phyloP scores from a whole-genome alignment of 345 rosid genomes.

The Mercurialis annua region DNA sequence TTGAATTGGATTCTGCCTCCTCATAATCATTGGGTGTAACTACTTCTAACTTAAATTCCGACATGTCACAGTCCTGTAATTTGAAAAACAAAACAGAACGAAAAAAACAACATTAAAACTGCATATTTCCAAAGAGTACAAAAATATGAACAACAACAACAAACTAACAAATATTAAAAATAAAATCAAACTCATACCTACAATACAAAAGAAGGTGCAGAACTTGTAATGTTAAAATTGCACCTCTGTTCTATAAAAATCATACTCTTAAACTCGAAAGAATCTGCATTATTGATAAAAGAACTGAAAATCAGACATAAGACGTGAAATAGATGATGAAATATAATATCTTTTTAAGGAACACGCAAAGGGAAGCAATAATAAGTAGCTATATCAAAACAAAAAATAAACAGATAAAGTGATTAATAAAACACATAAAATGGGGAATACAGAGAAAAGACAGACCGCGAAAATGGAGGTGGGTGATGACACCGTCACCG shows the following conservation, averaged over 20 bases:
- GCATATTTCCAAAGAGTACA: neutral
- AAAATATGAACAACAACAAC: neutral
- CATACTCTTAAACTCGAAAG: neutral
- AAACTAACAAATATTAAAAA: no score
- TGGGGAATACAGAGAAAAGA: neutral
- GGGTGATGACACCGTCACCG: conserved; percentile 4
- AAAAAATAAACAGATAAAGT: neutral
- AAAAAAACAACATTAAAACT: neutral
- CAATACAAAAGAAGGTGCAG: neutral
- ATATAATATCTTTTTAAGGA: conserved; percentile 38
- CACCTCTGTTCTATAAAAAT: no score
- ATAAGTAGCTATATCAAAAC: conserved; percentile 12
- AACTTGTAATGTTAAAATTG: neutral
- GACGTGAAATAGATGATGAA: conserved; percentile 4
- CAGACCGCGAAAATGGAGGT: conserved; percentile 24
- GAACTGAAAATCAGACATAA: conserved; percentile 7
- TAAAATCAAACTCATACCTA: no score
- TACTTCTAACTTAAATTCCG: conserved; percentile 43
- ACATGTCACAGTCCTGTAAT: conserved; percentile 45
- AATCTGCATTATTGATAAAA: neutral
- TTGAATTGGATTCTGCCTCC: conserved; percentile 34
- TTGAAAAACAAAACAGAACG: neutral
- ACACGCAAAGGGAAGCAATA: conserved; percentile 50
- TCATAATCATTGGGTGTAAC: conserved; percentile 33
- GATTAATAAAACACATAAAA: neutral